Base-by-base conservation (phyloP, 1,284 basidiomycete species). In the Takashimella koratensis region DNA sequence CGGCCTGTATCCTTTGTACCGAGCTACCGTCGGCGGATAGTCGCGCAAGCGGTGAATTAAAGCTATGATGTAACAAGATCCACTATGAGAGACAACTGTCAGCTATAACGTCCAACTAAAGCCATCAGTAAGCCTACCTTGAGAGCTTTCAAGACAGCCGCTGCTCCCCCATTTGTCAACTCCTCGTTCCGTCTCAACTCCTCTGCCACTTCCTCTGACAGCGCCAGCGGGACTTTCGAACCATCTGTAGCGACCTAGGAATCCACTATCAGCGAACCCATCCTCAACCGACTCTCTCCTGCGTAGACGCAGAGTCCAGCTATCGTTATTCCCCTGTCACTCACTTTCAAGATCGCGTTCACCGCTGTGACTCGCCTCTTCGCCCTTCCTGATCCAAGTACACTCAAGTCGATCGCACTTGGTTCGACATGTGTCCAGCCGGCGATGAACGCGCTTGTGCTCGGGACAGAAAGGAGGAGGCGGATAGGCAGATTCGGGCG, bases 381-480 rank as follows among this genome's bases (percentile, higher is more conserved):
- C 6, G 30, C 49, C 21, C 51, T 45, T 5, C 59, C 58, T 1
- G 63, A 26, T 4, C 58, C 56, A 2, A 74, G 56, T 2, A 74
- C 54, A 12, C 59, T 63, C n/a, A 72, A 26, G 22, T 70, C 63
- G 23, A 74, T 60, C 13, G 61, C 51, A 39, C 63, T 64, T 0
- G 66, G 64, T 40, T 74, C 70, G 16, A 72, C 48, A 16, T 64
- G 60, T 6, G 58, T 51, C 61, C 63, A 65, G 0, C 56, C 56
- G 0, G 64, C 58, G 5, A 72, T 41, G 47, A 74, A 69, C 3
- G 57, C 58, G 1, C 57, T 45, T 0, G 63, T 59, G 10, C 66
- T 67, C 1, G 71, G 66, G 0, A 71, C 69, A 6, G 70, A 70
- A 16, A 74, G 54, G 5, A 74, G 54, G 10, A 72, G 51, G 11